Conservation (phyloP, 1,284 basidiomycete genomes). For the Clitocybe nebularis region DNA sequence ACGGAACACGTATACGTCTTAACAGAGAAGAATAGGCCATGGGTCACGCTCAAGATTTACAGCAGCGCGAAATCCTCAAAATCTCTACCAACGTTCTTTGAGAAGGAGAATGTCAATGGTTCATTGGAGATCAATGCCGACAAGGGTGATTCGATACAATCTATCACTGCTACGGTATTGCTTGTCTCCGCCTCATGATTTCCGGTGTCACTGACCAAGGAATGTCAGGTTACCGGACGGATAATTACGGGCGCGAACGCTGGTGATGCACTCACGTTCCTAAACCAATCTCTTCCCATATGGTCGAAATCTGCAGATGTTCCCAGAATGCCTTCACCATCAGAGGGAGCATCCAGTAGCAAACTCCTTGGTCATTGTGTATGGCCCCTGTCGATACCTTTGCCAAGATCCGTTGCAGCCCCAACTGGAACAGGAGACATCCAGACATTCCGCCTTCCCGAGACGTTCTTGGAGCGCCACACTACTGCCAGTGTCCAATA, state of each 20-base stretch:
- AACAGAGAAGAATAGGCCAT: slow-evolving; percentile 35
- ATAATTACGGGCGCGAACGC: slow-evolving; percentile 41
- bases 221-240: slow-evolving; percentile 38
- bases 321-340: slow-evolving; percentile 34
- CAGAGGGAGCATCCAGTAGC: slow-evolving; percentile 30
- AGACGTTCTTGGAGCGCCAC: slow-evolving; percentile 45
- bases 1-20: slow-evolving; percentile 42
- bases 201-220: background rate
- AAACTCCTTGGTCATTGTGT: slow-evolving; percentile 39
- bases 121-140: slow-evolving; percentile 39
- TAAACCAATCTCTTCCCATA: slow-evolving; percentile 35
- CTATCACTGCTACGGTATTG: slow-evolving; percentile 34
- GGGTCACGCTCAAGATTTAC: slow-evolving; percentile 38
- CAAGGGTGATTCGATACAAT: slow-evolving; percentile 44
- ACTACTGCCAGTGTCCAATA: slow-evolving; percentile 43
- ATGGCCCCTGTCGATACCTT: slow-evolving; percentile 41
- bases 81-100: slow-evolving; percentile 43
- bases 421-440: slow-evolving; percentile 30
- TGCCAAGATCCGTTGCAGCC: slow-evolving; percentile 35
- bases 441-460: slow-evolving; percentile 38
- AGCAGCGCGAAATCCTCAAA: slow-evolving; percentile 46
- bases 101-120: slow-evolving; percentile 46
- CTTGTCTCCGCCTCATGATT: background rate
- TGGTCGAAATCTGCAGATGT: slow-evolving; percentile 40
- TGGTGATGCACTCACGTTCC: slow-evolving; percentile 38